Conservation (phyloP, 2,329 filamentous ascomycete genomes). For the Amesomyces nigricolor region DNA sequence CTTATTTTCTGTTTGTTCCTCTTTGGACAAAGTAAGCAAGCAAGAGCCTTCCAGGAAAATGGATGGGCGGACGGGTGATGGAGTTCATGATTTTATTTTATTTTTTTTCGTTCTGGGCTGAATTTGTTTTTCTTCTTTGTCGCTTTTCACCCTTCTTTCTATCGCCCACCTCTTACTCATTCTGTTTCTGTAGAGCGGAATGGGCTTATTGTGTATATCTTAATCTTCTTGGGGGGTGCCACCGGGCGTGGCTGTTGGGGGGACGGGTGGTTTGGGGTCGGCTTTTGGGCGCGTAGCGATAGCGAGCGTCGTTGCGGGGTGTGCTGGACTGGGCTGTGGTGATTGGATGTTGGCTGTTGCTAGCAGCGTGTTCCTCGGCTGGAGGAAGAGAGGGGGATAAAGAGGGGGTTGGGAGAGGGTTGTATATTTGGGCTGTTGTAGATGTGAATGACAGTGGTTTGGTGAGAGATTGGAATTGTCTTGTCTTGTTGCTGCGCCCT, state of each 20-base stretch:
- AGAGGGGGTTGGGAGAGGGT: no score
- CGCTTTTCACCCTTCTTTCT: not conserved
- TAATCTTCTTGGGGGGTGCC: conserved; percentile 14
- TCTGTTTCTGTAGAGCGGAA: no score
- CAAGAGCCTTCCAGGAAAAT: no score
- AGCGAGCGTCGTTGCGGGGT: no score
- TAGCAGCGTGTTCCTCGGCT: no score
- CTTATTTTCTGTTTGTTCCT: not conserved
- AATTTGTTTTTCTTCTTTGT: not conserved
- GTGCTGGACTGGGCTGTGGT: no score
- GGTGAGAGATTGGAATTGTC: no score
- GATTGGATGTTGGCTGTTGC: no score
- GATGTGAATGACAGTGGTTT: no score
- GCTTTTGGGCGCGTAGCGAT: not conserved
- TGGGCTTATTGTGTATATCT: conserved; percentile 16
- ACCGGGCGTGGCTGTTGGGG: conserved; percentile 17
- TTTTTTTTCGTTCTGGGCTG: not conserved
- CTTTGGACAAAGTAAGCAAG: not conserved
- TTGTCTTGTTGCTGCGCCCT: no score
- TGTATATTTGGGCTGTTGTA: no score
- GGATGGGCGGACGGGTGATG: not conserved
- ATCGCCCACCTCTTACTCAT: not conserved
- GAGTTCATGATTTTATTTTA: not conserved
- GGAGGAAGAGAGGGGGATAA: no score
- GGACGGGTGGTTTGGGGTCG: not conserved